A percentile compares a stretch with the other conserved stretches of the same genome.
These are phyloP conservation scores for Magnusiomyces paraingens DNA, from an alignment of 1,139 yeast species.

Conservation along the genomic window DNA sequence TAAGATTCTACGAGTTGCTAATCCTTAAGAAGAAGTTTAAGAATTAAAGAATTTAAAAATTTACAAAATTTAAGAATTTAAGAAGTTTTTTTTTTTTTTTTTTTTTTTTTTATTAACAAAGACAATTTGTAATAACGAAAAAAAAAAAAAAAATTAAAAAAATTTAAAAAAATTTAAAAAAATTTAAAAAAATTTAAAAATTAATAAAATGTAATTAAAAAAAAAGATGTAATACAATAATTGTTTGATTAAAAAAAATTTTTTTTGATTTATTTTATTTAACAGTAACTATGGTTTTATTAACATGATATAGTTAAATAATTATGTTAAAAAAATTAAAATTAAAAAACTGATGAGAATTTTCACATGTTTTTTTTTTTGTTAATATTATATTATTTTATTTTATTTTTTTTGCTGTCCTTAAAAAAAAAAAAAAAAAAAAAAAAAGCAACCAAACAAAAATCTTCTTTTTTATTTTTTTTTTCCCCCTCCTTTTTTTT, in stretches of 20 bases:
- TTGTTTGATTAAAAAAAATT: neutral
- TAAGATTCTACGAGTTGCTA: constrained; percentile 66
- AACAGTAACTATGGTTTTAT: neutral
- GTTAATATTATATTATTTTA: too few relatives aligned
- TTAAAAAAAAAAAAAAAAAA: neutral
- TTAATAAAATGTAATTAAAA: too few relatives aligned
- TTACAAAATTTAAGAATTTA: neutral
- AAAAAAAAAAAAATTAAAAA: too few relatives aligned
- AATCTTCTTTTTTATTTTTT: neutral
- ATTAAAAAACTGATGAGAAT: too few relatives aligned
- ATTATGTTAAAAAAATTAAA: too few relatives aligned
- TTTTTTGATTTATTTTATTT: too few relatives aligned
- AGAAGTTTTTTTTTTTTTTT: too few relatives aligned
- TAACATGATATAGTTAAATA: neutral
- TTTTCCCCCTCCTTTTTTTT: neutral
- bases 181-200: too few relatives aligned
- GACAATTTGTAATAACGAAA: neutral
- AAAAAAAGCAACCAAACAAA: neutral
- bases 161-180: too few relatives aligned
- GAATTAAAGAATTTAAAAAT: neutral
- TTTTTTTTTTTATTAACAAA: neutral
- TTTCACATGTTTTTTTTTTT: neutral
- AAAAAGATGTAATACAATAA: neutral
- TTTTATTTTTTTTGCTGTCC: too few relatives aligned
- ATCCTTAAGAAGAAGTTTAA: constrained; percentile 48